Evolutionary conservation across 129 eudicot species (phyloP).

Genomic region (Arctium minus): DNA sequence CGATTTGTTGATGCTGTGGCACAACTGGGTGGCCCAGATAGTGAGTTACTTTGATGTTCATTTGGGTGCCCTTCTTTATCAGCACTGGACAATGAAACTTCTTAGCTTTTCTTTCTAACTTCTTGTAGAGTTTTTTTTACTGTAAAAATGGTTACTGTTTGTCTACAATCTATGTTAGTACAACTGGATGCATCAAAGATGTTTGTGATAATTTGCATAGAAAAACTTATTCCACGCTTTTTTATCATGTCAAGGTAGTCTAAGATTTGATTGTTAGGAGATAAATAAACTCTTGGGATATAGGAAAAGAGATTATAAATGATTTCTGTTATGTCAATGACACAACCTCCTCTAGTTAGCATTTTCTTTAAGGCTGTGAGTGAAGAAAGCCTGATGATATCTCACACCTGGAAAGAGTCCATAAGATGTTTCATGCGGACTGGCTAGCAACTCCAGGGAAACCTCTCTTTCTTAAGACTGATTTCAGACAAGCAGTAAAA

Average conservation of each 20-base stretch:
- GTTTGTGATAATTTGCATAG: neutral
- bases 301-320: too few relatives aligned
- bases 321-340: neutral
- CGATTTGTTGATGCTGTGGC: constrained; percentile 92
- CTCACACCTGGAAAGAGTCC: neutral
- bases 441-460: too few relatives aligned
- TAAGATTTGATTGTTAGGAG: neutral
- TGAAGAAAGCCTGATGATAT: neutral
- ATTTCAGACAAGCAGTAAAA: too few relatives aligned
- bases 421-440: too few relatives aligned
- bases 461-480: too few relatives aligned
- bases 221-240: neutral
- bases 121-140: neutral
- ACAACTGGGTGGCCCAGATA: constrained; percentile 84
- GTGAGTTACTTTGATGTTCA: constrained; percentile 47
- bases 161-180: neutral
- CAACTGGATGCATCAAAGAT: neutral
- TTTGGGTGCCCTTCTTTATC: neutral
- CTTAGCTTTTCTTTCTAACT: neutral
- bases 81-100: neutral
- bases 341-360: neutral
- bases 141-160: neutral
- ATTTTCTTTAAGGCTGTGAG: neutral
- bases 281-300: neutral
- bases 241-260: neutral